A percentile compares a stretch with the other conserved stretches of the same genome.
These are phyloP conservation scores for Quercus lobata DNA, from an alignment of 331 rosid genomes.

Conservation along the genomic window DNA sequence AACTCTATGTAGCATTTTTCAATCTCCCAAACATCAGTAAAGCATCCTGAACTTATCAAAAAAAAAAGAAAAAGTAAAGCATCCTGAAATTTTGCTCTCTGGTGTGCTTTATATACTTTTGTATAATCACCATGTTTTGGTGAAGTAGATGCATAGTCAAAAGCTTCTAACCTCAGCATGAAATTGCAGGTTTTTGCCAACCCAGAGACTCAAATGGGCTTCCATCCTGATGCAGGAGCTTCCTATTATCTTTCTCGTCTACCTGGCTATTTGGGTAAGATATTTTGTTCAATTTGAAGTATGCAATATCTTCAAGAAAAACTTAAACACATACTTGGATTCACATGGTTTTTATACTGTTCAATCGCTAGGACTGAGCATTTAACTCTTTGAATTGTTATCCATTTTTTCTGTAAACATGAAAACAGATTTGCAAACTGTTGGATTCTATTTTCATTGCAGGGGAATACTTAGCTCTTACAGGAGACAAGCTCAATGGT, in stretches of 20 bases:
- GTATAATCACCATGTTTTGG: neutral
- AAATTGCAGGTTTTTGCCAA: conserved; percentile 61
- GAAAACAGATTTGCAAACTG: conserved; percentile 2
- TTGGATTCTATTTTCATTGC: conserved; percentile 19
- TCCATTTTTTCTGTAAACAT: conserved; percentile 1
- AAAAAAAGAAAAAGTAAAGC: too few species aligned
- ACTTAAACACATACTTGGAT: neutral
- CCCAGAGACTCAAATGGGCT: conserved; percentile 95
- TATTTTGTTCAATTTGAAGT: conserved; percentile 16
- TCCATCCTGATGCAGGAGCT: conserved; percentile 99
- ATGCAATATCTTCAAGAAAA: neutral
- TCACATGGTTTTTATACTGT: neutral
- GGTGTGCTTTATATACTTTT: neutral
- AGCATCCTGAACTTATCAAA: too few species aligned
- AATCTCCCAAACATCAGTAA: too few species aligned
- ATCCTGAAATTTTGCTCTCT: neutral
- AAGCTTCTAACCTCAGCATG: conserved; percentile 4
- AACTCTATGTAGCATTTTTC: neutral
- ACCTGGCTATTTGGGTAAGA: conserved; percentile 88
- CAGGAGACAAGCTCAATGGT: conserved; percentile 95
- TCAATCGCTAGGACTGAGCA: neutral
- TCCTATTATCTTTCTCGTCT: conserved; percentile 87
- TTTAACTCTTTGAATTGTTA: neutral
- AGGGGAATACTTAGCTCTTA: conserved; percentile 97
- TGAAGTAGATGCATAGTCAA: neutral